Evolutionary conservation across 2,329 filamentous ascomycete genomes (phyloP).

Genomic region (Emericellopsis cladophorae): DNA sequence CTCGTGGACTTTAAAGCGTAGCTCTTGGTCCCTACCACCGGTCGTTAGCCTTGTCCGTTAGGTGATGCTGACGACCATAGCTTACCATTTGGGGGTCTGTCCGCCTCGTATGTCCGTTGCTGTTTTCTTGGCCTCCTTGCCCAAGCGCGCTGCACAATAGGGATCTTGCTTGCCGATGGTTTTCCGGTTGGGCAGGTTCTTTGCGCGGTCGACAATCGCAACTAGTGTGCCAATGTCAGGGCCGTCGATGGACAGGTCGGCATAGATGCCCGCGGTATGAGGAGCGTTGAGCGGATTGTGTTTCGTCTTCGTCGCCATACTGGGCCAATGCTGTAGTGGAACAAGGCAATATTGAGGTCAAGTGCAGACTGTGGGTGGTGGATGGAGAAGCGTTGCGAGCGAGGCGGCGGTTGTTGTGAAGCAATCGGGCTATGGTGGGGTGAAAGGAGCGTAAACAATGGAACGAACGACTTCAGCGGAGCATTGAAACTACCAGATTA

Average conservation of each 20-base stretch:
- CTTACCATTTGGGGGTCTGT: constrained; percentile 88
- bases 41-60: neutral
- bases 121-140: constrained; percentile 96
- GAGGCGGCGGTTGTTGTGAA: no score
- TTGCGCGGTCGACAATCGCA: constrained; percentile 82
- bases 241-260: constrained; percentile 86
- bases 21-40: constrained; percentile 78
- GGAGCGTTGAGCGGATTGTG: constrained; percentile 44
- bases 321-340: no score
- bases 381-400: neutral
- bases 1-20: constrained; percentile 92
- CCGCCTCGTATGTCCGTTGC: constrained; percentile 87
- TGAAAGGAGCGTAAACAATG: no score
- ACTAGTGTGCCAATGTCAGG: constrained; percentile 90
- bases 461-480: no score
- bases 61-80: neutral
- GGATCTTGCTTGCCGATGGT: constrained; percentile 98
- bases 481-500: no score
- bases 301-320: constrained; percentile 17
- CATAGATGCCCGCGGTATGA: constrained; percentile 87
- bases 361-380: neutral
- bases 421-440: no score
- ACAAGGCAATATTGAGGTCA: no score
- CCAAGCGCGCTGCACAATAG: constrained; percentile 85
- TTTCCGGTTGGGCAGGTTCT: constrained; percentile 93